Base-by-base conservation (phyloP, 306 rosid species). In the Rubus idaeus region DNA sequence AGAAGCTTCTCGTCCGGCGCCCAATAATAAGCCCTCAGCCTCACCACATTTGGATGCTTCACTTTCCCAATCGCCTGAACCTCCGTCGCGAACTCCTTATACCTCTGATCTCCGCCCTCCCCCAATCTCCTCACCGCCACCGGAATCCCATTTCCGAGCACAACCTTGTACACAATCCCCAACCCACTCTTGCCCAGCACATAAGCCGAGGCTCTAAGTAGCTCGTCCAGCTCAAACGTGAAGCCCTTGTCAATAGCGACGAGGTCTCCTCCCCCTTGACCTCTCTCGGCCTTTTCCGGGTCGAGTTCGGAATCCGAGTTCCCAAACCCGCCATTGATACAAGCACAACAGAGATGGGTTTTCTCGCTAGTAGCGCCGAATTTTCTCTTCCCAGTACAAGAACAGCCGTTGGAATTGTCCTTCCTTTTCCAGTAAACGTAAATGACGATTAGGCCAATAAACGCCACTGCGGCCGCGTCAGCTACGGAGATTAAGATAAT, bases 151-250 rank as follows among this genome's bases (percentile, higher is more conserved):
- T 87, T 96, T 3, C 97, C 98, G 2, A 96, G 90, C 76, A 93
- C 99, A 23, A 96, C 99, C 74, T 96, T 96, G 68, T 96, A 96
- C 90, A 96, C 99, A 63, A 96, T 96, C 69, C 99, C 99, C 79
- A 92, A 57, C 45, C 96, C 96, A 82, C 99, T 96, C 87, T 96
- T 96, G 74, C 99, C 99, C 84, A 96, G 78, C 61, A 96, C 99
- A 70, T 96, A 96, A 4, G 99, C 99, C 57, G 98, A 92, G 1
- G 99, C 99, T 12, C 98, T 84, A 68, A 96, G 75, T 12, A 96
- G 87, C 86, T 96, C 99, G 84, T 96, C 99, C 26, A 96, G 94
- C 78, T 91, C 99, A 67, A 96, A 96, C 6, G 78, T 78, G 8
- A 96, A 96, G 8, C 98, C 98, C 18, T 90, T 96, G 51, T 96